A percentile compares a stretch with the other conserved stretches of the same genome.
These are phyloP conservation scores for Pseudocercospora musae DNA, from an alignment of 2,329 filamentous ascomycete species.

Conservation along the genomic window DNA sequence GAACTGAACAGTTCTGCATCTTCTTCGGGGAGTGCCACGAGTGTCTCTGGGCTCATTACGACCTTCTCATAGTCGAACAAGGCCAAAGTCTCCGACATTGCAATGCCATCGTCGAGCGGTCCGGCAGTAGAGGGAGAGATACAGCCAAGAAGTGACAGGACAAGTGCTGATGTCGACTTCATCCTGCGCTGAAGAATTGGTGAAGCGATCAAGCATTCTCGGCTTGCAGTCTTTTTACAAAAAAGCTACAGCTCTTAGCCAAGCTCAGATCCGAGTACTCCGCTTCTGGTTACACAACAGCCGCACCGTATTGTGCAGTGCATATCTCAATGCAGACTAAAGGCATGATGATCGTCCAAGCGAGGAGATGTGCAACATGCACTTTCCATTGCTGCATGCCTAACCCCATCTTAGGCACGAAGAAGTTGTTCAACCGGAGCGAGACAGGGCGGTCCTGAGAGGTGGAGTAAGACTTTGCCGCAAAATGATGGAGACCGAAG, in stretches of 20 bases:
- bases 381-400: background rate
- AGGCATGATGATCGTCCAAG: background rate
- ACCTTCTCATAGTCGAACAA: background rate
- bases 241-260: background rate
- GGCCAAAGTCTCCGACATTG: background rate
- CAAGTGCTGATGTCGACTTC: background rate
- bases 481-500: background rate
- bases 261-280: background rate
- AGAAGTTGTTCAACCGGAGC: background rate
- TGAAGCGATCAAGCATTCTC: background rate
- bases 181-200: background rate
- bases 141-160: background rate
- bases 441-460: constrained; percentile 6
- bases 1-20: background rate
- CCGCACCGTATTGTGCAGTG: background rate
- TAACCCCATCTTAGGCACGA: background rate
- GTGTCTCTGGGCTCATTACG: background rate
- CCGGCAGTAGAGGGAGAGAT: background rate
- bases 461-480: background rate
- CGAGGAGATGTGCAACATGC: background rate
- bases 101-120: background rate
- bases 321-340: background rate
- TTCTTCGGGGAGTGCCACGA: background rate
- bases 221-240: background rate
- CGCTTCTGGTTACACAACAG: background rate